phyloP scores from a whole-genome alignment of 495 filamentous ascomycete species.

The Filosporella fistucella region DNA sequence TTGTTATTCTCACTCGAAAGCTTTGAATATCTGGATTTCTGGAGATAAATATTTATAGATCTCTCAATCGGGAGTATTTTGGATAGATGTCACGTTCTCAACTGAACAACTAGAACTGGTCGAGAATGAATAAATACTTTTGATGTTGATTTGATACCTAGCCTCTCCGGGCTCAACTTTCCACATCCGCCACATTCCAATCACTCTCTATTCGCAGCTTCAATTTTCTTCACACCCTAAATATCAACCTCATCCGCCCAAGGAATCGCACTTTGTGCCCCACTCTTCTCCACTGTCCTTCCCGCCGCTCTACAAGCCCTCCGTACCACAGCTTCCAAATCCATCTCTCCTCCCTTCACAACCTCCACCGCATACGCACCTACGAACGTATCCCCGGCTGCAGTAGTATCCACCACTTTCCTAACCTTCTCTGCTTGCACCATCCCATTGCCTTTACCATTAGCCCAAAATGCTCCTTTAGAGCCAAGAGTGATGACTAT shows the following conservation, averaged over 20 bases:
- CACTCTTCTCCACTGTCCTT: conserved; percentile 67
- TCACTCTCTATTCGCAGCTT: too few species aligned
- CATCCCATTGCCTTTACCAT: conserved; percentile 37
- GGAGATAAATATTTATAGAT: too few species aligned
- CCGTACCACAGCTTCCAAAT: conserved; percentile 47
- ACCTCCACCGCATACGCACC: conserved; percentile 77
- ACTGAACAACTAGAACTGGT: too few species aligned
- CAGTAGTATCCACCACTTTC: conserved; percentile 88
- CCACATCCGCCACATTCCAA: too few species aligned
- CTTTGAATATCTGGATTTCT: too few species aligned
- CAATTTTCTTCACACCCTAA: too few species aligned
- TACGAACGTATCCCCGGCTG: conserved; percentile 92
- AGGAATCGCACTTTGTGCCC: conserved; percentile 86
- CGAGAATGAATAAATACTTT: too few species aligned
- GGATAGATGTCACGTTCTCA: too few species aligned
- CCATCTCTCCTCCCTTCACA: conserved; percentile 34
- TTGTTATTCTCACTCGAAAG: too few species aligned
- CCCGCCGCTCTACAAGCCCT: conserved; percentile 72
- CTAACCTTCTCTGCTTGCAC: conserved; percentile 51
- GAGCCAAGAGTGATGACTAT: conserved; percentile 80
- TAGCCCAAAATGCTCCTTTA: conserved; percentile 67
- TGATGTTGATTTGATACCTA: too few species aligned
- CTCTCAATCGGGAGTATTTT: too few species aligned
- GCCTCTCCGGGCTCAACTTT: too few species aligned
- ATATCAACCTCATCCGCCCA: conserved; percentile 77